These are phyloP conservation scores for Fragaria ananassa DNA, from an alignment of 306 rosid species.

Conservation along the genomic window DNA sequence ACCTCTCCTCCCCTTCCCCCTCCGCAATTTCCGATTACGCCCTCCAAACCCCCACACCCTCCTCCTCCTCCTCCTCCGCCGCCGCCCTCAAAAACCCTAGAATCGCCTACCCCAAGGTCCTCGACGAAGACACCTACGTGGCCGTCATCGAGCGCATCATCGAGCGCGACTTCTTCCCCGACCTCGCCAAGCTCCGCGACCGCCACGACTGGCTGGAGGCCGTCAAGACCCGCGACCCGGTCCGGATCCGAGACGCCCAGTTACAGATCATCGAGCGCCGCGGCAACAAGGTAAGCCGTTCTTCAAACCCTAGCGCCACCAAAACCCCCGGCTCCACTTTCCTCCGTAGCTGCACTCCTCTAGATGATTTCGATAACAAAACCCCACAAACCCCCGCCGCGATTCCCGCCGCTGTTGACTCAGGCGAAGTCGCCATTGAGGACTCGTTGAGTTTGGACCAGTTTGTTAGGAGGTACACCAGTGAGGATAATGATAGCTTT, in stretches of 20 bases:
- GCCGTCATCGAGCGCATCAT: constrained; percentile 87
- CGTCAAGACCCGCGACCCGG: constrained; percentile 66
- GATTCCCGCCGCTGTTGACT: constrained; percentile 19
- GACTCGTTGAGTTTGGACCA: constrained; percentile 62
- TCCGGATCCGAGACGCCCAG: constrained; percentile 87
- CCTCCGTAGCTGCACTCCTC: constrained; percentile 63
- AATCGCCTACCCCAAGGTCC: constrained; percentile 43
- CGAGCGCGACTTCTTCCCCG: constrained; percentile 97
- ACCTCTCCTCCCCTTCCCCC: constrained; percentile 74
- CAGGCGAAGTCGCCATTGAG: constrained; percentile 28
- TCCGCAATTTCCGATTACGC: constrained; percentile 31
- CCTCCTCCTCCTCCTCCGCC: constrained; percentile 19
- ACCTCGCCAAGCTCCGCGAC: constrained; percentile 88
- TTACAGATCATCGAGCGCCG: constrained; percentile 92
- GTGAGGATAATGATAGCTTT: constrained; percentile 87
- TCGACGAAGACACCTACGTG: constrained; percentile 82
- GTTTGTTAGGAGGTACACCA: constrained; percentile 74
- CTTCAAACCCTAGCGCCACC: constrained; percentile 37
- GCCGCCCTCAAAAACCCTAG: constrained; percentile 18
- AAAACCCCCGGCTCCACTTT: constrained; percentile 88
- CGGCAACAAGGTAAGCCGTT: constrained; percentile 38
- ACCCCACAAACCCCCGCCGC: constrained; percentile 46
- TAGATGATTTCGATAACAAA: constrained; percentile 66
- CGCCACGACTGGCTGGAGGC: constrained; percentile 98
- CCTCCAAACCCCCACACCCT: constrained; percentile 25